Base-by-base conservation (phyloP, 805 yeast genomes). In the Clavispora asparagi region DNA sequence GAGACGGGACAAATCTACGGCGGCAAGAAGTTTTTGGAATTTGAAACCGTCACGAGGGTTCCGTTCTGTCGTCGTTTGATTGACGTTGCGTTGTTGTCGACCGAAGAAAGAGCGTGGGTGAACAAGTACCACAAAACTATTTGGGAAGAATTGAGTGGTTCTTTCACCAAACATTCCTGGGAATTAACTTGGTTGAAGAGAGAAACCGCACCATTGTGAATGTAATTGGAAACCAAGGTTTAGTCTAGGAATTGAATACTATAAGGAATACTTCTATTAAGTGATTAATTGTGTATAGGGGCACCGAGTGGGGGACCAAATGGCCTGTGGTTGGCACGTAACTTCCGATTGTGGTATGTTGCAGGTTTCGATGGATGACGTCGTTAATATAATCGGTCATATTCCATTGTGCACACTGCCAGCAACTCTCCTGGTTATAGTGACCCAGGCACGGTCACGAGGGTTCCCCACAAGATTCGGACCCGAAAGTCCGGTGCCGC, bases 21-120 rank as follows among this genome's bases (percentile, higher is more conserved):
- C 44, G 87, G 80, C 41, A 73, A 71, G 53, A 65, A 68, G 47
- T 85, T 79, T 59, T 76, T 80, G 42, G 80, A 78, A 49, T 90
- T 94, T 62, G 95, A 87, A 50, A 89, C 95, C 53, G 69, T 89
- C 43, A 92, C 98, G 0, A 64, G 82, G 55, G 87, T 87, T 17
- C 99, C 99, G 16, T 85, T 86, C 64, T 88, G 96, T 63, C 74
- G 74, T 52, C 81, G 78, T 42, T 74, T 92, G 60, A 89, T 91
- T 48, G 87, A 90, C 59, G 62, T 55, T 7, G 53, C 57, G 6
- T 53, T 87, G 60, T 71, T 92, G 54, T 73, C 78, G 1, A 49
- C 52, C 0, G 83, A 79, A 14, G 97, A 92, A 64, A 74, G 74
- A 46, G 55, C 61, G 1, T 83, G 89, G 83, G 71, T 94, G 49